Conservation (phyloP, 2,329 filamentous ascomycete genomes). For the Cephalotrichum gorgonifer region DNA sequence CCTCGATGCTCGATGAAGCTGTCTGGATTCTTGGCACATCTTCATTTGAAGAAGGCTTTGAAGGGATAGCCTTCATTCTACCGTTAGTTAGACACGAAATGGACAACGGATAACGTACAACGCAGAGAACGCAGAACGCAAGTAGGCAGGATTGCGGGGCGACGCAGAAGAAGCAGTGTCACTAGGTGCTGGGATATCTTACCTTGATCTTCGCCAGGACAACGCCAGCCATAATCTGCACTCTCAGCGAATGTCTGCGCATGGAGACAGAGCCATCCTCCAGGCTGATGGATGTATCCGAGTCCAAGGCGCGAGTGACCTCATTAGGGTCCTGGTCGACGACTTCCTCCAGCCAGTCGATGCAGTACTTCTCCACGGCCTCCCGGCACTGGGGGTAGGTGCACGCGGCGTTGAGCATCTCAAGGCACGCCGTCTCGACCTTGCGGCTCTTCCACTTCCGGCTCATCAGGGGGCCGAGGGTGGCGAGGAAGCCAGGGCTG, state of each 20-base stretch:
- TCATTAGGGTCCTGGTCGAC: slow-evolving; percentile 61
- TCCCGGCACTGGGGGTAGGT: slow-evolving; percentile 75
- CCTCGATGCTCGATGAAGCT: slow-evolving; percentile 52
- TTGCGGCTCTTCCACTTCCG: slow-evolving; percentile 75
- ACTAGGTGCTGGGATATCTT: slow-evolving; percentile 16
- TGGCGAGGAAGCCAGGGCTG: slow-evolving; percentile 74
- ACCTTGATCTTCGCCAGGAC: slow-evolving; percentile 64
- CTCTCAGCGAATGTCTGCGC: slow-evolving; percentile 49
- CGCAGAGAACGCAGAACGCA: slow-evolving; percentile 4
- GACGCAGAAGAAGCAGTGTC: slow-evolving; percentile 2
- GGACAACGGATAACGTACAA: not conserved
- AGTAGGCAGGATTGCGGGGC: slow-evolving; percentile 6
- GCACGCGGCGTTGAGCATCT: slow-evolving; percentile 86
- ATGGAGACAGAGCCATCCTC: slow-evolving; percentile 48
- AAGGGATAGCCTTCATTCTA: slow-evolving; percentile 43
- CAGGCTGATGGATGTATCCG: slow-evolving; percentile 47
- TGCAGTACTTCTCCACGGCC: slow-evolving; percentile 74
- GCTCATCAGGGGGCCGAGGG: slow-evolving; percentile 65
- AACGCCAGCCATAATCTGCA: slow-evolving; percentile 59
- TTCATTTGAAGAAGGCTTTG: slow-evolving; percentile 26
- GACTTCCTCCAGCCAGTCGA: slow-evolving; percentile 78
- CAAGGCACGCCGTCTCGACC: slow-evolving; percentile 76
- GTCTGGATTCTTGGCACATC: slow-evolving; percentile 34
- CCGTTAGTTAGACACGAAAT: slow-evolving; percentile 30
- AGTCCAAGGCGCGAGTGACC: slow-evolving; percentile 20